phyloP scores from a whole-genome alignment of 306 rosid species.

The Malus fusca region DNA sequence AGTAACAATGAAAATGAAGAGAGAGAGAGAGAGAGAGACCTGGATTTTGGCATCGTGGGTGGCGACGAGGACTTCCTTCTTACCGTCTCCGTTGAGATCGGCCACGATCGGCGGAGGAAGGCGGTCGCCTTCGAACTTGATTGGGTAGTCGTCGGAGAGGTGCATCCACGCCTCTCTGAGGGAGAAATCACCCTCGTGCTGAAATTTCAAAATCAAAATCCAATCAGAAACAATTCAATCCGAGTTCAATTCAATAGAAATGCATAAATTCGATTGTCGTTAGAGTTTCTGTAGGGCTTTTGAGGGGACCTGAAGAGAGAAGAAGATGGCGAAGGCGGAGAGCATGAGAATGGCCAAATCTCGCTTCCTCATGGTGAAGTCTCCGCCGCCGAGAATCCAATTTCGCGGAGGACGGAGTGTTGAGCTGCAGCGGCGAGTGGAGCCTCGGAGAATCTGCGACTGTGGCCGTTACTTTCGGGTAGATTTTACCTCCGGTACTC shows the following conservation, averaged over 20 bases:
- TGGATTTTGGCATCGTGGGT: constrained; percentile 94
- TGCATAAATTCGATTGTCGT: neutral
- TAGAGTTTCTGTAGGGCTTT: neutral
- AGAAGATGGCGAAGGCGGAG: constrained; percentile 91
- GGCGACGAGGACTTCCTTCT: constrained; percentile 84
- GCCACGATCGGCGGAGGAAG: constrained; percentile 91
- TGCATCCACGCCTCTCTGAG: constrained; percentile 97
- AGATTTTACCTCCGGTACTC: neutral
- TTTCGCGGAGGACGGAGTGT: neutral
- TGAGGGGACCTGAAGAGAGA: constrained; percentile 73
- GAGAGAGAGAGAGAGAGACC: constrained; percentile 35
- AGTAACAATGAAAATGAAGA: neutral
- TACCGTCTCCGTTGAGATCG: constrained; percentile 96
- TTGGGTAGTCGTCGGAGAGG: constrained; percentile 79
- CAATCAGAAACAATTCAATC: neutral
- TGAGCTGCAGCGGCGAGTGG: neutral
- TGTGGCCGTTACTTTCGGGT: neutral
- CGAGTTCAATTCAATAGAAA: neutral
- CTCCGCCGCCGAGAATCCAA: neutral
- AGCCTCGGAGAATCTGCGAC: neutral
- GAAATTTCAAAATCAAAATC: constrained; percentile 7
- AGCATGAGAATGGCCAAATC: constrained; percentile 99
- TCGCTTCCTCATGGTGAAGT: constrained; percentile 79
- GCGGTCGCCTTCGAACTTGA: constrained; percentile 87
- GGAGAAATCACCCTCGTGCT: constrained; percentile 95